These are phyloP conservation scores for Trametes meyenii DNA, from an alignment of 768 basidiomycete species.

Conservation along the genomic window DNA sequence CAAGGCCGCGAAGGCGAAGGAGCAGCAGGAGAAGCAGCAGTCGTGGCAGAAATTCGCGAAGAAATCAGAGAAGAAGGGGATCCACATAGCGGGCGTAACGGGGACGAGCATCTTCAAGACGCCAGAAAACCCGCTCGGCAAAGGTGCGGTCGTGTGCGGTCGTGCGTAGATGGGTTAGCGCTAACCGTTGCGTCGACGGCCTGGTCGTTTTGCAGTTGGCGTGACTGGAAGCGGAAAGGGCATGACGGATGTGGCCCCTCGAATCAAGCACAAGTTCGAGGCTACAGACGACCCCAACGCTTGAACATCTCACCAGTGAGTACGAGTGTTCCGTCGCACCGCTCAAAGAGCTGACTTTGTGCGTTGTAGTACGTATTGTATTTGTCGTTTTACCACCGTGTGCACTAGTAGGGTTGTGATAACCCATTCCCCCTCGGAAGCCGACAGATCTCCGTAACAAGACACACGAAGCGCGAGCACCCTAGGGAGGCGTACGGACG, in stretches of 20 bases:
- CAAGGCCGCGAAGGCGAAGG: slow-evolving; percentile 84
- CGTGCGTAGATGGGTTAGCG: background rate
- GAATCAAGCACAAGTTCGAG: slow-evolving; percentile 78
- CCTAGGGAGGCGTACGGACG: background rate
- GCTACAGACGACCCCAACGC: slow-evolving; percentile 41
- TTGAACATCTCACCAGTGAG: slow-evolving; percentile 12
- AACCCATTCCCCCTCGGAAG: slow-evolving; percentile 2
- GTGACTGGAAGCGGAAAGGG: slow-evolving; percentile 90
- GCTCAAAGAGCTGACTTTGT: background rate
- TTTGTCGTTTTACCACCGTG: slow-evolving; percentile 1
- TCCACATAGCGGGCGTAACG: slow-evolving; percentile 84
- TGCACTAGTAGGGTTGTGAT: slow-evolving; percentile 5
- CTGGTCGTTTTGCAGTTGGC: slow-evolving; percentile 58
- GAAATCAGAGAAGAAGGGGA: slow-evolving; percentile 91
- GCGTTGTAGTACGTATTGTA: slow-evolving; percentile 11
- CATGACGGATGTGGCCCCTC: slow-evolving; percentile 75
- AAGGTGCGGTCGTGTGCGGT: slow-evolving; percentile 54
- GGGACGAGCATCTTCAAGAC: slow-evolving; percentile 96
- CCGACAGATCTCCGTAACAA: background rate
- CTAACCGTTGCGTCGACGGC: background rate
- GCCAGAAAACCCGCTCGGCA: slow-evolving; percentile 87
- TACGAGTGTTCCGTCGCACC: background rate
- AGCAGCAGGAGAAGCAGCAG: slow-evolving; percentile 80
- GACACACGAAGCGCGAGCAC: background rate
- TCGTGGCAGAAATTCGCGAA: slow-evolving; percentile 96